Conservation (phyloP, 306 rosid genomes). For the Fragaria iinumae region DNA sequence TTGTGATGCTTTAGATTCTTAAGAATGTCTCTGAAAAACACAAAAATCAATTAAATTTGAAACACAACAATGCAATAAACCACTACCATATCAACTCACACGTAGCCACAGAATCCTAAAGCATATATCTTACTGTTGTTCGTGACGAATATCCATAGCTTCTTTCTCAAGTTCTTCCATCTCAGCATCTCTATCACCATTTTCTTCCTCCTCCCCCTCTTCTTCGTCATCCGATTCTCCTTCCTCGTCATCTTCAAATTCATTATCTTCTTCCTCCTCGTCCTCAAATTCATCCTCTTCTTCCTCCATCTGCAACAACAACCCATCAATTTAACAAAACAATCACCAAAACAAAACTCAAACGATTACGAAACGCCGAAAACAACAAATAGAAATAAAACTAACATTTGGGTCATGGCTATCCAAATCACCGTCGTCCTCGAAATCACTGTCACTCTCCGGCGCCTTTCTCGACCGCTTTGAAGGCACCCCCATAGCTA, state of each 20-base stretch:
- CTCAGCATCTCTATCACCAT: constrained; percentile 44
- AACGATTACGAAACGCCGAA: neutral
- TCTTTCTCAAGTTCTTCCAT: constrained; percentile 82
- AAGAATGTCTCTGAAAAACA: constrained; percentile 48
- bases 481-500: constrained; percentile 21
- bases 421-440: constrained; percentile 15
- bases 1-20: constrained; percentile 74
- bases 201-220: constrained; percentile 32
- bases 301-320: constrained; percentile 33
- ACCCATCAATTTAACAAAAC: constrained; percentile 14
- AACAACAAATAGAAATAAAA: neutral
- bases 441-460: constrained; percentile 32
- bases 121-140: constrained; percentile 61
- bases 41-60: neutral
- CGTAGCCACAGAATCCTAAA: neutral
- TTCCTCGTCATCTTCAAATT: constrained; percentile 8
- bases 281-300: constrained; percentile 19
- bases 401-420: constrained; percentile 28
- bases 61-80: neutral
- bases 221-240: constrained; percentile 18
- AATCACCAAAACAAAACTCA: constrained; percentile 8
- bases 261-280: constrained; percentile 15
- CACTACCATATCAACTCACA: neutral
- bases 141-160: constrained; percentile 57
- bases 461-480: constrained; percentile 23